Base-by-base conservation (phyloP, 768 basidiomycete species). In the Lactarius indigo region DNA sequence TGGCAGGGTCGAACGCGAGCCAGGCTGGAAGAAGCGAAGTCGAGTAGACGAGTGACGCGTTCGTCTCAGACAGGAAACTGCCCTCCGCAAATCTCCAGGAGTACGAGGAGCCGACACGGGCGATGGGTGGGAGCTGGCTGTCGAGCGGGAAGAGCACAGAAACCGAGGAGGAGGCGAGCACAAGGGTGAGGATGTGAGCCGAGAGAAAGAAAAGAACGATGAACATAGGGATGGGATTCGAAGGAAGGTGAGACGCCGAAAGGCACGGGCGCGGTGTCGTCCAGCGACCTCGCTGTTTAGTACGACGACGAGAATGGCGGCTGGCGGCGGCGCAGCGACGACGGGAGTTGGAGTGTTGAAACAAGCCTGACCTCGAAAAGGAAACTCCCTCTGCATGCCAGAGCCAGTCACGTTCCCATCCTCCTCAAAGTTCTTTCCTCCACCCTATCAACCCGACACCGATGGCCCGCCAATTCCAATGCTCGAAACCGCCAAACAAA, bases 121-220 rank as follows among this genome's bases (percentile, higher is more conserved):
- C 94, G 67, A 97, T 85, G 52, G 82, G 81, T 23, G 95, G 94
- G 54, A 87, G 84, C 77, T 98, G 96, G 37, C 80, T 79, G 68
- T 85, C 81, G 47, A 93, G 78, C 33, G 91, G 85, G 74, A 84
- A 83, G 57, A 79, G 73, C 54, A 94, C 79, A 64, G 75, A 78
- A 68, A 75, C 73, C 4, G 65, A 66, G 69, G 80, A 73, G 58
- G 77, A 73, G 70, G 76, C 76, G 72, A 60, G 62, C 57, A 64
- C 62, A 10, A 82, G 50, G 28, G 57, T 31, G 85, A 23, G 12
- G 39, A 85, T 82, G 83, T 82, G 83, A 79, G 74, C 57, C 81
- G 81, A 68, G 71, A 85, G 65, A 72, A 82, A 69, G 72, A 87
- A 86, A 85, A 83, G 84, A 85, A 80, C 73, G 82, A 82, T 74